phyloP scores from a whole-genome alignment of 139 green algal genomes.

The Chlamydomonas applanata region DNA sequence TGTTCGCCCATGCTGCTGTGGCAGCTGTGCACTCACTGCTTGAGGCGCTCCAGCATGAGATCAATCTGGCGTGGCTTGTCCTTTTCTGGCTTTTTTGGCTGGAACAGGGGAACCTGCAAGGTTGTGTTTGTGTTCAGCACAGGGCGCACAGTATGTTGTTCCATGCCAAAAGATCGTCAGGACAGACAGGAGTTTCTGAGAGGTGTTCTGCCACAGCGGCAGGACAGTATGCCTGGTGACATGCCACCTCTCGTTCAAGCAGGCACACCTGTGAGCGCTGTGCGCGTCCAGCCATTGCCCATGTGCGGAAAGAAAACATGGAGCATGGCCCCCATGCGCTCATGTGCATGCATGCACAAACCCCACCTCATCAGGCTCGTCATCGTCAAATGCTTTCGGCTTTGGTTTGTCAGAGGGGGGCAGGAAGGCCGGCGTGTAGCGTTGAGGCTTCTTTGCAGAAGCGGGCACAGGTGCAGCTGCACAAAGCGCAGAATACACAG shows the following conservation, averaged over 20 bases:
- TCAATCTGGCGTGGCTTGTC: constrained; percentile 85
- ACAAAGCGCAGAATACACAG: background rate
- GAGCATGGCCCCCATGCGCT: background rate
- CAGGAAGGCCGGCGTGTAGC: constrained; percentile 77
- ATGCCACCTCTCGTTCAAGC: too few relatives aligned
- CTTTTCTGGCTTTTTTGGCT: constrained; percentile 48
- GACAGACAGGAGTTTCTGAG: too few relatives aligned
- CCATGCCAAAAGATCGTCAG: too few relatives aligned
- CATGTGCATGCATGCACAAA: background rate
- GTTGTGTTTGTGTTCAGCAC: background rate
- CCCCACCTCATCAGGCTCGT: constrained; percentile 19
- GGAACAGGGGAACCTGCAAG: background rate
- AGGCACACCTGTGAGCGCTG: too few relatives aligned
- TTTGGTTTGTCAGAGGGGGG: constrained; percentile 44
- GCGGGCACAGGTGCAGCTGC: background rate
- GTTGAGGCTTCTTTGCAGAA: background rate
- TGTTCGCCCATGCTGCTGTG: constrained; percentile 53
- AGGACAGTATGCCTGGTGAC: background rate
- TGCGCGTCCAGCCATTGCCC: too few relatives aligned
- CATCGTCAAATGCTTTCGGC: constrained; percentile 36
- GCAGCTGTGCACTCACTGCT: constrained; percentile 69
- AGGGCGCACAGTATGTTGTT: too few relatives aligned
- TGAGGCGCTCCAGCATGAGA: constrained; percentile 87
- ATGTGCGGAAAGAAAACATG: background rate
- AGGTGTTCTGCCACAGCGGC: too few relatives aligned